Evolutionary conservation across 129 eudicot species (phyloP).

Genomic region (Scalesia atractyloides): DNA sequence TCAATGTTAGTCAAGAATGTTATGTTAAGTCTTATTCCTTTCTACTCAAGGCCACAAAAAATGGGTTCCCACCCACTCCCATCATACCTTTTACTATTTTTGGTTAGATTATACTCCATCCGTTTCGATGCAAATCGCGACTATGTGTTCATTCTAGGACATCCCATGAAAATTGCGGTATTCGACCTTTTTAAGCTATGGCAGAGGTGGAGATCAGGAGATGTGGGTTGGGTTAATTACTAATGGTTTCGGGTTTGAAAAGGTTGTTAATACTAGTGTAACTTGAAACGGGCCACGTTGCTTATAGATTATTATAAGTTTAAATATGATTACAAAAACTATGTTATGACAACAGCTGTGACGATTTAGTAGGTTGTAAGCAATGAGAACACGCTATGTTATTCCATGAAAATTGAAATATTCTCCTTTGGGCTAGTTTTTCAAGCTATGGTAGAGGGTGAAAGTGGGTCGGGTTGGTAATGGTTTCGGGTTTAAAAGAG

Average conservation of each 20-base stretch:
- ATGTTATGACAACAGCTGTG: not conserved
- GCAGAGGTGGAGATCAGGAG: not conserved
- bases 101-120: constrained; percentile 42
- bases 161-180: constrained; percentile 18
- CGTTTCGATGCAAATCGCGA: constrained; percentile 20
- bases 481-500: not conserved
- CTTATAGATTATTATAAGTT: not conserved
- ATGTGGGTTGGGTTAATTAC: not conserved
- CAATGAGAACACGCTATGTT: not conserved
- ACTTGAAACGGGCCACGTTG: not conserved
- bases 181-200: not conserved
- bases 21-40: constrained; percentile 58
- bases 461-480: not conserved
- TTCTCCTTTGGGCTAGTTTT: not conserved
- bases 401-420: constrained; percentile 15
- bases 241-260: not conserved
- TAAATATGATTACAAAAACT: constrained; percentile 8
- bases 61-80: constrained; percentile 65
- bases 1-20: constrained; percentile 78
- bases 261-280: not conserved
- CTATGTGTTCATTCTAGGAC: constrained; percentile 5
- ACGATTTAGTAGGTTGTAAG: not conserved
- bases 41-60: constrained; percentile 71
- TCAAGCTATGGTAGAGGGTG: not conserved
- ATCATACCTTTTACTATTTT: constrained; percentile 41